phyloP scores from a whole-genome alignment of 495 filamentous ascomycete genomes.

The Pyrenula massariospora region DNA sequence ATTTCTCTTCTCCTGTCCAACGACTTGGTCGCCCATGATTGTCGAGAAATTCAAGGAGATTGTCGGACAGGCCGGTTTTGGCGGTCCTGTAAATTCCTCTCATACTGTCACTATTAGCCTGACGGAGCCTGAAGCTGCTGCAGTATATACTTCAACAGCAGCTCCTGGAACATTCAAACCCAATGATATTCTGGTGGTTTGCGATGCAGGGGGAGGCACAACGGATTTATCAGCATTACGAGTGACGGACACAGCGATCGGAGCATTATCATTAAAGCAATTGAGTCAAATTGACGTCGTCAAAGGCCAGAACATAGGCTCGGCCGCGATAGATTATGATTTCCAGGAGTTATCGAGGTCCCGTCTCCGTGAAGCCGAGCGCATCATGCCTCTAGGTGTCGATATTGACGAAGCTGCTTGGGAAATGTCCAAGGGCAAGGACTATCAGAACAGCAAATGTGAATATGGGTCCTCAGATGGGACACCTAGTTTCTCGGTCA shows the following conservation, averaged over 20 bases:
- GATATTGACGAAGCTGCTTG: conserved; percentile 9
- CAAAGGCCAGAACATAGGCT: conserved; percentile 12
- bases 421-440: conserved; percentile 13
- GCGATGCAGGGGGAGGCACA: conserved; percentile 34
- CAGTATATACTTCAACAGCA: conserved; percentile 36
- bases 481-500: conserved; percentile 11
- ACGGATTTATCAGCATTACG: conserved; percentile 15
- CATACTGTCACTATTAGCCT: conserved; percentile 45
- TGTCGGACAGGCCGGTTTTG: conserved; percentile 39
- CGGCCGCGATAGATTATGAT: conserved; percentile 10
- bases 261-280: conserved; percentile 15
- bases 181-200: conserved; percentile 26
- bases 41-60: conserved; percentile 43
- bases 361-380: conserved; percentile 5
- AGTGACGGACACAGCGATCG: conserved; percentile 9
- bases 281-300: conserved; percentile 26
- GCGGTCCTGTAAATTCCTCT: conserved; percentile 18
- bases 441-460: conserved; percentile 16
- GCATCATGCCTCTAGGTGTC: conserved; percentile 1
- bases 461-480: conserved; percentile 22
- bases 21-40: conserved; percentile 49
- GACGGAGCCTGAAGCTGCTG: conserved; percentile 61
- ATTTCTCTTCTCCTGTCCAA: conserved; percentile 57
- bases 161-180: conserved; percentile 20
- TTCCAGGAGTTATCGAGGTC: conserved; percentile 6